phyloP scores from a whole-genome alignment of 148 eudicot genomes.

The Polygonum aviculare region DNA sequence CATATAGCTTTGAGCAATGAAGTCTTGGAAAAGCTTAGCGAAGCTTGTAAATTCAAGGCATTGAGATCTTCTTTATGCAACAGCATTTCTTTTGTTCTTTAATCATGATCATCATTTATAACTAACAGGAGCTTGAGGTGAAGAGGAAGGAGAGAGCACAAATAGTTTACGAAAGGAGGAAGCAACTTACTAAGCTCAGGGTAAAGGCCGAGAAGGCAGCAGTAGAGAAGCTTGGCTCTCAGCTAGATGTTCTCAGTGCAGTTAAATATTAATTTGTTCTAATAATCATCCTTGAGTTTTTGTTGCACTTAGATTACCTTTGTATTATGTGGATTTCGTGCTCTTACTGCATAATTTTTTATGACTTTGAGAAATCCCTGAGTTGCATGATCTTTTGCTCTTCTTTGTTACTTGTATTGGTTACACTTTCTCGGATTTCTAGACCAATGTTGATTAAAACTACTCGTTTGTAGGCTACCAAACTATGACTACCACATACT shows the following conservation, averaged over 20 bases:
- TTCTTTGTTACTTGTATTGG: not conserved
- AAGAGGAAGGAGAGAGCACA: constrained; percentile 68
- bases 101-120: not conserved
- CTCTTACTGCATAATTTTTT: not conserved
- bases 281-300: not conserved
- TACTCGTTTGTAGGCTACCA: too few relatives aligned
- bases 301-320: not conserved
- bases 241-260: constrained; percentile 44
- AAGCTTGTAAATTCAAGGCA: not conserved
- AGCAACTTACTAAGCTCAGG: constrained; percentile 39
- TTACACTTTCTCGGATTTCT: too few relatives aligned
- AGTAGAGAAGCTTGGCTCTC: constrained; percentile 55
- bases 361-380: not conserved
- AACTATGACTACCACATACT: too few relatives aligned
- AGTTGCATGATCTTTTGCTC: not conserved
- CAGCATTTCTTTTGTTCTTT: not conserved
- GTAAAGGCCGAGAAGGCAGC: constrained; percentile 51
- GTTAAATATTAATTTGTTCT: constrained; percentile 33
- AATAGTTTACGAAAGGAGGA: constrained; percentile 43
- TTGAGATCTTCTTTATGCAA: not conserved
- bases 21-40: too few relatives aligned
- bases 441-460: too few relatives aligned
- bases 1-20: too few relatives aligned
- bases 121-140: constrained; percentile 47
- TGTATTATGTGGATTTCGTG: not conserved